Percentiles rank a stretch among this genome's conserved stretches.
Evolutionary conservation across 2,329 filamentous ascomycete species (phyloP).

Genomic region (Lecanicillium sp.): DNA sequence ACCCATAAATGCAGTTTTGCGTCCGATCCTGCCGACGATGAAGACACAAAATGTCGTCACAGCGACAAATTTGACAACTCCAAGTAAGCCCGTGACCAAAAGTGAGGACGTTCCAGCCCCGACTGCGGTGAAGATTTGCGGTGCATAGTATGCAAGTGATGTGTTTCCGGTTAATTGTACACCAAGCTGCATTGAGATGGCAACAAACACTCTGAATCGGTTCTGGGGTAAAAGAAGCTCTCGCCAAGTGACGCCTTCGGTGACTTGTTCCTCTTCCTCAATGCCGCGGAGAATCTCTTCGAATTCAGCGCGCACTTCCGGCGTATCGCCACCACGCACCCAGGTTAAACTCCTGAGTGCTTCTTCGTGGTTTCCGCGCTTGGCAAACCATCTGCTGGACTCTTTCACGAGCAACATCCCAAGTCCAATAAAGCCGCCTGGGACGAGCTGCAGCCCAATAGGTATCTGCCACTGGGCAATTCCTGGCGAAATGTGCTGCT

Average conservation of each 20-base stretch:
- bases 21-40: slow-evolving; percentile 43
- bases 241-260: not conserved
- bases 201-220: not conserved
- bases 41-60: slow-evolving; percentile 42
- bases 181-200: not conserved
- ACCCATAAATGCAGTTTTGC: slow-evolving; percentile 40
- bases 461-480: slow-evolving; percentile 47
- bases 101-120: slow-evolving; percentile 41
- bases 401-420: slow-evolving; percentile 45
- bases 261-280: slow-evolving; percentile 33
- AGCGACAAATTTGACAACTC: slow-evolving; percentile 44
- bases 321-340: slow-evolving; percentile 41
- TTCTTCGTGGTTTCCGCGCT: slow-evolving; percentile 38
- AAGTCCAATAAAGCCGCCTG: slow-evolving; percentile 38
- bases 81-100: slow-evolving; percentile 47
- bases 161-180: slow-evolving; percentile 45
- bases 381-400: slow-evolving; percentile 41
- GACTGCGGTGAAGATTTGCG: not conserved
- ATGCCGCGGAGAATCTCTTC: slow-evolving; percentile 39
- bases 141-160: slow-evolving; percentile 42
- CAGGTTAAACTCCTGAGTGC: slow-evolving; percentile 43
- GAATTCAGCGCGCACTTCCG: slow-evolving; percentile 32
- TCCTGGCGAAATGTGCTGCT: slow-evolving; percentile 29
- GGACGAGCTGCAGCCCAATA: slow-evolving; percentile 40
- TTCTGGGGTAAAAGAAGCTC: not conserved